Percentiles rank a stretch among this genome's conserved stretches.
Evolutionary conservation across 768 basidiomycete species (phyloP).

Genomic region (Leccinum rimulosum): DNA sequence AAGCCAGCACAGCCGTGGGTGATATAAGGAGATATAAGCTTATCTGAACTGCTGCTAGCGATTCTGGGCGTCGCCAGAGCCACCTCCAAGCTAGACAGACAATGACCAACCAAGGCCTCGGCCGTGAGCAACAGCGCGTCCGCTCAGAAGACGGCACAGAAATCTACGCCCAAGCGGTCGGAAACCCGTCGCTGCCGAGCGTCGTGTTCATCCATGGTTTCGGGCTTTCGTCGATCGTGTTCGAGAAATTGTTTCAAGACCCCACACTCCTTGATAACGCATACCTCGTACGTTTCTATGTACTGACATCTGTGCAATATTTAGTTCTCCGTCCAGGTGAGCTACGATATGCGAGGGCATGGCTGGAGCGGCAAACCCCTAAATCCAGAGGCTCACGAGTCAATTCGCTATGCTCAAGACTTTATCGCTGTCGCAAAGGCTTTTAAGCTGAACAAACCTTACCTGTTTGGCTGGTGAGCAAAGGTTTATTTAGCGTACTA

Average conservation of each 20-base stretch:
- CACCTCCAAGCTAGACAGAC: background rate
- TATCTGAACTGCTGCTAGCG: background rate
- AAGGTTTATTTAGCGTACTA: background rate
- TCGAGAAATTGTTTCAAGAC: conserved; percentile 4
- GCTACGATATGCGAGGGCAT: conserved; percentile 11
- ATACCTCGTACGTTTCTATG: background rate
- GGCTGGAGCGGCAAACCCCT: background rate
- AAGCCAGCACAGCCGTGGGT: background rate
- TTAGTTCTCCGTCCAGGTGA: background rate
- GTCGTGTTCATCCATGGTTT: background rate
- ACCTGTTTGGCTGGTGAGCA: background rate
- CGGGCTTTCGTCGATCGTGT: background rate
- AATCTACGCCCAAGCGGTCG: conserved; percentile 7
- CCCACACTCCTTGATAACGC: background rate
- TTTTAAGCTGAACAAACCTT: background rate
- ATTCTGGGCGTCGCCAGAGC: background rate
- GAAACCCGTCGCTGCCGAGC: background rate
- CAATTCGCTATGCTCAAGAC: conserved; percentile 8
- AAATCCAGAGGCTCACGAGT: conserved; percentile 1
- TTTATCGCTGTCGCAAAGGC: conserved; percentile 3
- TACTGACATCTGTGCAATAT: background rate
- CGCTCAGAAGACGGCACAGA: conserved; percentile 6
- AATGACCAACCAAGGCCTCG: background rate
- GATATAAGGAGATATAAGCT: background rate
- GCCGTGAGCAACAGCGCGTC: background rate